Percentiles rank a stretch among this genome's conserved stretches.
Conservation (phyloP, 2,329 filamentous ascomycete genomes). For the Lecanosticta acicola region DNA sequence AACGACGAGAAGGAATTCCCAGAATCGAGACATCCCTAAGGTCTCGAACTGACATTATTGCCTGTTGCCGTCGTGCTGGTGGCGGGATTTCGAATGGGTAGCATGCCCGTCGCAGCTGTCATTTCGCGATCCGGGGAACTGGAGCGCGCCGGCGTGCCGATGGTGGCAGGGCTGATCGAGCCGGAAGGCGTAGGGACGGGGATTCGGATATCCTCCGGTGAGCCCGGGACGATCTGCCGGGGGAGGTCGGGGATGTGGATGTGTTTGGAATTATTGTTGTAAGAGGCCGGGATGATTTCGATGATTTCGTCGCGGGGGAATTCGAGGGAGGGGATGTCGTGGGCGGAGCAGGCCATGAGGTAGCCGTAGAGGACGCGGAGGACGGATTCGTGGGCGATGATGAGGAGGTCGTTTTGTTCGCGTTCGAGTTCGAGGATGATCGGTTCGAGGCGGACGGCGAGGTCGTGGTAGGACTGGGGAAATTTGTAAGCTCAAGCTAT, state of each 20-base stretch:
- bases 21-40: conserved; percentile 10
- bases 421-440: conserved; percentile 96
- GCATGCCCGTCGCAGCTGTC: too few relatives aligned
- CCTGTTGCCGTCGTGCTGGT: too few relatives aligned
- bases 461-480: conserved; percentile 84
- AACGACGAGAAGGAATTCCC: conserved; percentile 2
- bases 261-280: conserved; percentile 90
- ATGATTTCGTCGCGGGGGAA: conserved; percentile 98
- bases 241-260: conserved; percentile 73
- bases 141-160: conserved; percentile 27
- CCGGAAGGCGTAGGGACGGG: conserved; percentile 58
- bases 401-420: conserved; percentile 94
- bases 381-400: conserved; percentile 98
- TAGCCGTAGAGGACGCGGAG: conserved; percentile 94
- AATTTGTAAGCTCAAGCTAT: conserved; percentile 1
- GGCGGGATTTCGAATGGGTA: too few relatives aligned
- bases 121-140: conserved; percentile 10
- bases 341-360: conserved; percentile 95
- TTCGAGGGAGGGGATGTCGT: conserved; percentile 84
- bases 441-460: conserved; percentile 94
- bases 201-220: conserved; percentile 74
- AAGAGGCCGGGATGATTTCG: conserved; percentile 95
- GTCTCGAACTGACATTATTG: conserved; percentile 8
- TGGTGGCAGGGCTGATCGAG: conserved; percentile 37
- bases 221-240: conserved; percentile 63